Evolutionary conservation across 352 stramenopile species (phyloP).

Genomic region (Phytophthora sp.): DNA sequence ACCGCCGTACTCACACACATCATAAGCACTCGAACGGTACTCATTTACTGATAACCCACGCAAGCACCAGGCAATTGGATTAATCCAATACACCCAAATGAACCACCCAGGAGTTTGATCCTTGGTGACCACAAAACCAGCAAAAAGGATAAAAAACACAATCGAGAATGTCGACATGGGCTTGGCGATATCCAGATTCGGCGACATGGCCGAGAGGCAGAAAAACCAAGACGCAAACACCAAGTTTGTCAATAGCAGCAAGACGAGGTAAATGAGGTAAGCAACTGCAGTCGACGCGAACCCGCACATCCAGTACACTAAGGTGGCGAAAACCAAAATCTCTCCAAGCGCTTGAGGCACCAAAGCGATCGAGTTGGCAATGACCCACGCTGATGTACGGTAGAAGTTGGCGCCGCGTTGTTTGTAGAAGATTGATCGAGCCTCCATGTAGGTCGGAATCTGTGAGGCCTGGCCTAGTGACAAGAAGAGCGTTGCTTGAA

Average conservation of each 20-base stretch:
- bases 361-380: constrained; percentile 40
- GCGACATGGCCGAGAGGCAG: constrained; percentile 35
- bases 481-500: constrained; percentile 83
- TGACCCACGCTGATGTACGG: constrained; percentile 69
- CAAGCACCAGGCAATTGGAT: neutral
- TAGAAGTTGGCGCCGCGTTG: constrained; percentile 82
- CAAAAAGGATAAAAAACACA: constrained; percentile 48
- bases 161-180: constrained; percentile 49
- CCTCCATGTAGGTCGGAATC: constrained; percentile 77
- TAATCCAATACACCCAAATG: constrained; percentile 5
- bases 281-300: constrained; percentile 25
- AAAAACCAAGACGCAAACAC: constrained; percentile 46
- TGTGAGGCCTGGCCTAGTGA: constrained; percentile 74
- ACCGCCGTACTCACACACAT: constrained; percentile 4
- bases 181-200: constrained; percentile 46
- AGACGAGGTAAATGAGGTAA: constrained; percentile 45
- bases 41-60: constrained; percentile 2
- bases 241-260: constrained; percentile 42
- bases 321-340: constrained; percentile 67
- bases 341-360: constrained; percentile 53
- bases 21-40: constrained; percentile 1
- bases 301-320: constrained; percentile 86
- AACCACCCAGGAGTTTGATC: constrained; percentile 50
- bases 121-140: constrained; percentile 61
- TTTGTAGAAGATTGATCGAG: constrained; percentile 81